Evolutionary conservation across 495 filamentous ascomycete species (phyloP).

Genomic region (Aspergillus baeticus): DNA sequence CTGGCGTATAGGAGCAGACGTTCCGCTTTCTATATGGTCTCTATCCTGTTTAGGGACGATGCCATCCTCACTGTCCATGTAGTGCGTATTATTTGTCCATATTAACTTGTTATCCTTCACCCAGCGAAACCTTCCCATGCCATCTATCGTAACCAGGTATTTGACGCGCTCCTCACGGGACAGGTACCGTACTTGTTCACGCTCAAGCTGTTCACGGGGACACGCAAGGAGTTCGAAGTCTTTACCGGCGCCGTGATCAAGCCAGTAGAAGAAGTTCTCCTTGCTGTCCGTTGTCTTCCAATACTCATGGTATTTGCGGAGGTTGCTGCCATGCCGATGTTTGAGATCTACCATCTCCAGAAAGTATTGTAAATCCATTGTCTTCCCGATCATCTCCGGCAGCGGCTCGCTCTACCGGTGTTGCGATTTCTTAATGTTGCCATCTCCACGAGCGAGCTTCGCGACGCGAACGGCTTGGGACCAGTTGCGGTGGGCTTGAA

Average conservation of each 20-base stretch:
- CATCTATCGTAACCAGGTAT: constrained; percentile 70
- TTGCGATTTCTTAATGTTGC: constrained; percentile 29
- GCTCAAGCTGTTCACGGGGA: constrained; percentile 63
- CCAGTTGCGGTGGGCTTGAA: constrained; percentile 68
- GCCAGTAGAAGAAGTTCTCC: constrained; percentile 95
- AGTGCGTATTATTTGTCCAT: constrained; percentile 66
- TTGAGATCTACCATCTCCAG: constrained; percentile 91
- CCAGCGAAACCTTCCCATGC: constrained; percentile 69
- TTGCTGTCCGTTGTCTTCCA: constrained; percentile 76
- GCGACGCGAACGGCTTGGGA: constrained; percentile 68
- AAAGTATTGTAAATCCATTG: constrained; percentile 88
- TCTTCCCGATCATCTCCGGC: constrained; percentile 54
- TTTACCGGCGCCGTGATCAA: constrained; percentile 78
- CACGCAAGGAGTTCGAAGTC: constrained; percentile 56
- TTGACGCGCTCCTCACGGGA: constrained; percentile 67
- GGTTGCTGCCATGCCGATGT: constrained; percentile 83
- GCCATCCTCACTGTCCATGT: constrained; percentile 74
- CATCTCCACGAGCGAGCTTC: constrained; percentile 63
- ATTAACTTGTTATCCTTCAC: constrained; percentile 75
- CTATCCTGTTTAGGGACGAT: constrained; percentile 60
- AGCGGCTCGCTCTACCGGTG: constrained; percentile 9
- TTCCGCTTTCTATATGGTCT: constrained; percentile 11
- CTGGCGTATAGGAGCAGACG: not conserved
- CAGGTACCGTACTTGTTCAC: constrained; percentile 71
- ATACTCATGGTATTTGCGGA: constrained; percentile 77